Evolutionary conservation across 805 yeast genomes (phyloP).

Genomic region (Starmera pachycereana): DNA sequence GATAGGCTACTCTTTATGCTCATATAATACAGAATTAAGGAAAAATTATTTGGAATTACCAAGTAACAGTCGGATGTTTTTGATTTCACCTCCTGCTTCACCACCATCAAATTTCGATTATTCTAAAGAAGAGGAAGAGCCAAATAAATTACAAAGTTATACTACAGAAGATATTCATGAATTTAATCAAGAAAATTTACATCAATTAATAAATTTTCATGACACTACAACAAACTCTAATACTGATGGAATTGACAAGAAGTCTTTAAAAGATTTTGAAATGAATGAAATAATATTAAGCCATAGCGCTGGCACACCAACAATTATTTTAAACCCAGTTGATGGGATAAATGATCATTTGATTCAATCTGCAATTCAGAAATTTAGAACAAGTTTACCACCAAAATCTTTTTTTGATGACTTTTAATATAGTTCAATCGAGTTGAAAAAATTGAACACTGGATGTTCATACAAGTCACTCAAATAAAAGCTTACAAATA

Average conservation of each 20-base stretch:
- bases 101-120: slow-evolving; percentile 32
- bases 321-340: slow-evolving; percentile 16
- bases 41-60: slow-evolving; percentile 24
- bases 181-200: slow-evolving; percentile 11
- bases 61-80: slow-evolving; percentile 21
- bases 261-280: slow-evolving; percentile 3
- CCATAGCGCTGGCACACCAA: slow-evolving; percentile 9
- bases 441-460: slow-evolving; percentile 1
- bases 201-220: slow-evolving; percentile 6
- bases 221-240: slow-evolving; percentile 1
- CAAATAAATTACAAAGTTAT: slow-evolving; percentile 19
- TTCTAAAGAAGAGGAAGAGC: slow-evolving; percentile 26
- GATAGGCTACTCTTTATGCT: slow-evolving; percentile 11
- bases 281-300: slow-evolving; percentile 13
- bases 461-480: no score
- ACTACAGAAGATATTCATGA: slow-evolving; percentile 16
- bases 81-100: slow-evolving; percentile 32
- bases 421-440: slow-evolving; percentile 7
- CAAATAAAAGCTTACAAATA: no score
- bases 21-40: slow-evolving; percentile 4
- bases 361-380: slow-evolving; percentile 13
- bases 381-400: slow-evolving; percentile 25
- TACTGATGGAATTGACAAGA: not conserved
- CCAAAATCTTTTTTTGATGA: slow-evolving; percentile 29
- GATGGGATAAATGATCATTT: slow-evolving; percentile 17